Evolutionary conservation across 1,139 yeast genomes (phyloP).

Genomic region (Yamadazyma aaseri): DNA sequence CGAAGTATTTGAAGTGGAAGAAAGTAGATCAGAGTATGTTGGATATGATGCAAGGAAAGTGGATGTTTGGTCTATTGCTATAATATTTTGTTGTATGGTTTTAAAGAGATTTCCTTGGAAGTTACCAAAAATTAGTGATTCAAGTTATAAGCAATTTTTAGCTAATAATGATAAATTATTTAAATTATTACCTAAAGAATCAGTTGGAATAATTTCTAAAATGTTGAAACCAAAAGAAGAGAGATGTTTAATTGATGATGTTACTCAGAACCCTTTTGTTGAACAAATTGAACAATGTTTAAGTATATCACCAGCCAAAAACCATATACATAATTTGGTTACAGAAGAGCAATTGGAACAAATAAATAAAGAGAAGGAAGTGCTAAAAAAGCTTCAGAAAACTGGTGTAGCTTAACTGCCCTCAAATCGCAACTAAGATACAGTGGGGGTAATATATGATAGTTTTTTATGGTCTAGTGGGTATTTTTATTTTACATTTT

Average conservation of each 20-base stretch:
- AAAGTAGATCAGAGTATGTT: constrained; percentile 1
- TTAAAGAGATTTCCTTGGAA: constrained; percentile 79
- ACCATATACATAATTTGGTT: constrained; percentile 56
- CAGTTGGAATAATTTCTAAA: constrained; percentile 31
- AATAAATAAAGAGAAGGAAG: constrained; percentile 38
- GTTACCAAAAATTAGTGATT: constrained; percentile 60
- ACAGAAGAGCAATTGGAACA: constrained; percentile 54
- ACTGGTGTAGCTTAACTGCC: constrained; percentile 15
- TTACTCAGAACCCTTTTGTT: constrained; percentile 29
- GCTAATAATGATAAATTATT: constrained; percentile 23
- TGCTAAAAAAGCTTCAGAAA: constrained; percentile 23
- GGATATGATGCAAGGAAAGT: constrained; percentile 70
- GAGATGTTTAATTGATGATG: constrained; percentile 31
- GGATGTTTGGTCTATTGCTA: constrained; percentile 79
- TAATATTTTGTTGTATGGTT: constrained; percentile 73
- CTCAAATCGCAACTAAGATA: no score
- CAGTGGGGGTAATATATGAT: no score
- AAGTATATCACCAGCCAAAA: constrained; percentile 20
- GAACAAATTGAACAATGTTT: constrained; percentile 29
- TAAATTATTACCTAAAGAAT: constrained; percentile 35
- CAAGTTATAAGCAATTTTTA: constrained; percentile 47
- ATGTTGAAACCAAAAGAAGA: constrained; percentile 31
- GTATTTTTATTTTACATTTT: no score
- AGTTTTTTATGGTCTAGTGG: no score
- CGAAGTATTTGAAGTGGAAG: constrained; percentile 50